phyloP scores from a whole-genome alignment of 1,139 yeast genomes.

The Debaryomyces udenii region DNA sequence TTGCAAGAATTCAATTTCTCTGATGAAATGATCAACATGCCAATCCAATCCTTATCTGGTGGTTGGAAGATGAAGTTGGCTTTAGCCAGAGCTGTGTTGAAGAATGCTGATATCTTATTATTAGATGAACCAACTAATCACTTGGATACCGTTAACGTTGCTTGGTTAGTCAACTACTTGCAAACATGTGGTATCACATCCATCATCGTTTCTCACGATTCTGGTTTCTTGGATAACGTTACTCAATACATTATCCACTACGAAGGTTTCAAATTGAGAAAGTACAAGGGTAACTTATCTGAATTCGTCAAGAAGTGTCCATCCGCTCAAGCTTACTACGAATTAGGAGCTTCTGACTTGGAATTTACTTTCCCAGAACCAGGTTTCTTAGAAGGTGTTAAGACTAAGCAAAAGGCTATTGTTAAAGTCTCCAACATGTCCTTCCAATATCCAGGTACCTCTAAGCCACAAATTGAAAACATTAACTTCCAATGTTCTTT shows the following conservation, averaged over 20 bases:
- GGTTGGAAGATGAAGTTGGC: slow-evolving; percentile 99
- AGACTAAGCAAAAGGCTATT: slow-evolving; percentile 99
- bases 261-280: slow-evolving; percentile 99
- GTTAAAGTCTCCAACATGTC: slow-evolving; percentile 95
- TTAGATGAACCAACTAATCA: slow-evolving; percentile 99
- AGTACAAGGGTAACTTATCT: slow-evolving; percentile 99
- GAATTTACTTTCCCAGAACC: slow-evolving; percentile 99
- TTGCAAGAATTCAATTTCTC: slow-evolving; percentile 89
- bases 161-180: slow-evolving; percentile 99
- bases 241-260: slow-evolving; percentile 98
- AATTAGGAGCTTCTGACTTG: slow-evolving; percentile 95
- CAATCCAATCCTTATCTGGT: slow-evolving; percentile 96
- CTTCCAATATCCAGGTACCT: slow-evolving; percentile 99
- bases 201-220: slow-evolving; percentile 98
- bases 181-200: slow-evolving; percentile 98
- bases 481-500: slow-evolving; percentile 98
- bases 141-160: slow-evolving; percentile 98
- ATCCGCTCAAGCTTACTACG: slow-evolving; percentile 97
- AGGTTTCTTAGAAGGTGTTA: slow-evolving; percentile 99
- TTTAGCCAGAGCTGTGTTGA: slow-evolving; percentile 97
- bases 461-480: slow-evolving; percentile 89
- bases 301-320: slow-evolving; percentile 99
- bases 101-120: slow-evolving; percentile 96
- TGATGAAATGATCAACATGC: slow-evolving; percentile 88
- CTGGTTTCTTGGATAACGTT: slow-evolving; percentile 98